phyloP scores from a whole-genome alignment of 176 grass and related monocot species.

The Tillandsia leiboldiana region DNA sequence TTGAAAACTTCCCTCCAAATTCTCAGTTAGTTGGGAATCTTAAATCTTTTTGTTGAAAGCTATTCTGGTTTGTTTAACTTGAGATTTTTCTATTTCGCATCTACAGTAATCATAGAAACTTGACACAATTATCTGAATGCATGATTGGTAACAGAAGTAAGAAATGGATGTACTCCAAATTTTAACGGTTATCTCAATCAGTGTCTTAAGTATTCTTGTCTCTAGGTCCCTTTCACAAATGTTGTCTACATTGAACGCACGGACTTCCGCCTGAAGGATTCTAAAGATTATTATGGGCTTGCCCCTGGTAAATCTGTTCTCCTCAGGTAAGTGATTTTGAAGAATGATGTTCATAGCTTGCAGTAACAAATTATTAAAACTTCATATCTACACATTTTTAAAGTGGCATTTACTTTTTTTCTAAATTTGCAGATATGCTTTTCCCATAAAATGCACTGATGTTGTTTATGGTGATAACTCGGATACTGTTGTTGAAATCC shows the following conservation, averaged over 20 bases:
- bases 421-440: constrained; percentile 59
- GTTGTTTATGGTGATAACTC: constrained; percentile 62
- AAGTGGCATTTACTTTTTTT: constrained; percentile 1
- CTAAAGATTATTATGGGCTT: constrained; percentile 94
- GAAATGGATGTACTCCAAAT: no score
- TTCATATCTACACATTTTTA: not conserved
- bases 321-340: constrained; percentile 48
- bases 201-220: not conserved
- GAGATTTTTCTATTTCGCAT: no score
- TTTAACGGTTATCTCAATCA: not conserved
- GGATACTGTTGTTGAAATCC: constrained; percentile 69
- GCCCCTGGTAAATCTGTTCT: constrained; percentile 88
- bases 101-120: no score
- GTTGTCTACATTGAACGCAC: constrained; percentile 58
- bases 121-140: no score
- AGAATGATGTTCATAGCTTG: not conserved
- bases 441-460: constrained; percentile 91
- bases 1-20: not conserved
- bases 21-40: not conserved
- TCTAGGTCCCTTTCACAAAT: constrained; percentile 26
- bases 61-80: no score
- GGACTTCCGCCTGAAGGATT: constrained; percentile 92
- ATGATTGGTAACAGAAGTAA: no score
- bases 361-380: not conserved
- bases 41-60: not conserved